Evolutionary conservation across 2,329 filamentous ascomycete genomes (phyloP), one percentile per base, ranked within the genome.

Genomic region (Sclerotinia trifoliorum): DNA sequence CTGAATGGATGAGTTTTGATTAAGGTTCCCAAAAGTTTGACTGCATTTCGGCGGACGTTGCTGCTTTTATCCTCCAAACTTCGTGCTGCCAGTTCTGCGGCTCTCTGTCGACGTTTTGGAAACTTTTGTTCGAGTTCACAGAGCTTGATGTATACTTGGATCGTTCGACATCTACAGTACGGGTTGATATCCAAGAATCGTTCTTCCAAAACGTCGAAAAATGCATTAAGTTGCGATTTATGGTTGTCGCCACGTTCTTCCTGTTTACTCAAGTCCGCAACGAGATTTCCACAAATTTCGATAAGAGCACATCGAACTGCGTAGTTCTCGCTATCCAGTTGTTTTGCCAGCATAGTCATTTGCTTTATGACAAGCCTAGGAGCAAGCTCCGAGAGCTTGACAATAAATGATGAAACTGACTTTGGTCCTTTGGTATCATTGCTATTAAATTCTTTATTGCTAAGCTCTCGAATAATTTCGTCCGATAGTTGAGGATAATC

Each of bases 41-140:
- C 95, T 2, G 95, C 94, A 78, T 98, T 98, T 69, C 94, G 87
- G 70, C 95, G 87, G 44, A 99, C 95, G 75, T 98, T 96, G 80
- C 95, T 99, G 81, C 94, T 98, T 83, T 96, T 98, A 81, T 99
- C 96, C 78, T 97, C 92, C 3, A 99, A 83, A 78, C 94, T 98
- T 74, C 92, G 87, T 68, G 91, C 89, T 1, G 95, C 94, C 35
- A 97, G 83, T 77, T 97, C 93, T 1, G 94, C 91, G 5, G 90
- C 94, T 76, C 86, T 90, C 78, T 97, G 94, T 70, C 95, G 86
- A 67, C 94, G 86, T 80, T 97, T 97, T 49, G 94, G 93, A 75
- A 96, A 97, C 78, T 98, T 98, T 72, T 94, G 92, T 58, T 97
- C 93, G n/a, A 98, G 84, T 68, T 97, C 93, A 75, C 94, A 97